Evolutionary conservation across 441 rosid genomes (phyloP).

Genomic region (Iberis amara): DNA sequence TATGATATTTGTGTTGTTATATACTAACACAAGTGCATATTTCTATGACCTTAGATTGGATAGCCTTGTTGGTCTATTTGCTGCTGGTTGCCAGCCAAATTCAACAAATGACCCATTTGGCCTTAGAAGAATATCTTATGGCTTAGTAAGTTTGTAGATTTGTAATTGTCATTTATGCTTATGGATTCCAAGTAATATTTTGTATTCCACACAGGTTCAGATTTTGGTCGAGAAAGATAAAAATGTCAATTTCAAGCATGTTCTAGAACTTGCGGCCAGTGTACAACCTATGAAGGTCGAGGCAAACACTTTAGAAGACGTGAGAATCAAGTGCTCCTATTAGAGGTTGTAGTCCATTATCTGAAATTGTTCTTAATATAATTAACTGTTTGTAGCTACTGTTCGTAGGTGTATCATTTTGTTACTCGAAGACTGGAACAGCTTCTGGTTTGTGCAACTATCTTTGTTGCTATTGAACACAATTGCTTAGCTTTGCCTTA

Average conservation of each 20-base stretch:
- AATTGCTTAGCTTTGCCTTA: not conserved
- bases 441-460: constrained; percentile 56
- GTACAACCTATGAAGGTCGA: constrained; percentile 70
- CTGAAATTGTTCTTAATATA: constrained; percentile 5
- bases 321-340: constrained; percentile 38
- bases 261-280: constrained; percentile 68
- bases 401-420: constrained; percentile 64
- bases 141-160: constrained; percentile 61
- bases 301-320: constrained; percentile 53
- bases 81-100: constrained; percentile 97
- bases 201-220: constrained; percentile 65
- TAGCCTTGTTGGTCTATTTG: constrained; percentile 90
- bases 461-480: constrained; percentile 2
- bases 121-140: constrained; percentile 87
- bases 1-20: constrained; percentile 12
- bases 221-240: constrained; percentile 74
- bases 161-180: constrained; percentile 2
- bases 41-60: constrained; percentile 58
- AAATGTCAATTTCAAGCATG: constrained; percentile 55
- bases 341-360: constrained; percentile 14
- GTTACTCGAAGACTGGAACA: constrained; percentile 92
- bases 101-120: constrained; percentile 94
- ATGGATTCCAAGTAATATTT: constrained; percentile 12
- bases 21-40: constrained; percentile 6
- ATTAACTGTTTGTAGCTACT: constrained; percentile 15